phyloP scores from a whole-genome alignment of 495 filamentous ascomycete species.

The Penicillium herquei region DNA sequence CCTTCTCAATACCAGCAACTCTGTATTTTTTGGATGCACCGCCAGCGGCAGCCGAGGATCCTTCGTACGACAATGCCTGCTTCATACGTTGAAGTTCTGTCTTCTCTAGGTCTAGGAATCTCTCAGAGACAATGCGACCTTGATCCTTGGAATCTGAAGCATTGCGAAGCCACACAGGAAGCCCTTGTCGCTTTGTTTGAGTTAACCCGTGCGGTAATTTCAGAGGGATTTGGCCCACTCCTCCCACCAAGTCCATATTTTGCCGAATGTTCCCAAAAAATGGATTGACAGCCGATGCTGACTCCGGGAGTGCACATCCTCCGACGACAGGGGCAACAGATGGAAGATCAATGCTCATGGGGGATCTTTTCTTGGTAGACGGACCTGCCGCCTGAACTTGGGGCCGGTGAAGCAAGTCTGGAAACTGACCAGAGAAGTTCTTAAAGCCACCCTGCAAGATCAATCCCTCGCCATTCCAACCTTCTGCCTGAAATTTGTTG shows the following conservation, averaged over 20 bases:
- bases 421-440: constrained; percentile 51
- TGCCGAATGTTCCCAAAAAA: constrained; percentile 97
- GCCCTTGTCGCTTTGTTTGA: constrained; percentile 33
- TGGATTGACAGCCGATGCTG: constrained; percentile 68
- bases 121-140: constrained; percentile 77
- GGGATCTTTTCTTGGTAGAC: constrained; percentile 42
- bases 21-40: constrained; percentile 40
- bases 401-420: constrained; percentile 38
- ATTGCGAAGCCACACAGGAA: constrained; percentile 77
- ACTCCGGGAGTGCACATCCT: constrained; percentile 77
- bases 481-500: constrained; percentile 87
- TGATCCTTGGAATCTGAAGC: constrained; percentile 64
- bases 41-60: constrained; percentile 46
- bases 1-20: constrained; percentile 92
- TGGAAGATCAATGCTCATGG: constrained; percentile 48
- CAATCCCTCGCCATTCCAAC: constrained; percentile 70
- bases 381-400: constrained; percentile 14
- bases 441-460: constrained; percentile 64
- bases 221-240: constrained; percentile 86
- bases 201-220: constrained; percentile 62
- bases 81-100: constrained; percentile 88
- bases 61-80: constrained; percentile 71
- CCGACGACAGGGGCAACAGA: constrained; percentile 75
- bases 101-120: constrained; percentile 80
- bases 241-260: constrained; percentile 92